Evolutionary conservation across 257 asterid species (phyloP), one percentile per base, ranked within the genome.

Genomic region (Plectranthus barbatus): DNA sequence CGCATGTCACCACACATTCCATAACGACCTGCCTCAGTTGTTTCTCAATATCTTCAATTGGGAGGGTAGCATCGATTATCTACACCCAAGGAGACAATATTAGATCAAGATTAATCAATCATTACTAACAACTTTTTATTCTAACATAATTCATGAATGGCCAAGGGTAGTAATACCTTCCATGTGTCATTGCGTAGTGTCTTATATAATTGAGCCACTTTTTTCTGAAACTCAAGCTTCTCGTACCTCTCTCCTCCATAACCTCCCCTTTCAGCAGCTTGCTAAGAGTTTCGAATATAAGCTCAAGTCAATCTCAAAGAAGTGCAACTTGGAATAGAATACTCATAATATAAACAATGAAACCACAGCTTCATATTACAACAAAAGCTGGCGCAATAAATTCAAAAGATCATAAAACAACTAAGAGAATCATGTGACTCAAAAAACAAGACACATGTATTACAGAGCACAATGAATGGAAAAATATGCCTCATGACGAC

Each of bases 161-260:
- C 17, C 4, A 41, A 51, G 54, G 41, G n/a, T n/a, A 8, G 21
- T 21, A n/a, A 45, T 72, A 93, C 99, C 97, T 89, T 87, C 99
- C 99, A 93, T 14, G 89, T 79, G 67, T 89, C 53, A 77, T 93
- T 90, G 26, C 40, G 29, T 44, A 93, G 94, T 9, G 49, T 67
- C 57, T 61, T 72, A 72, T 90, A 90, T 42, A 79, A 80, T 21
- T 73, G 69, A 23, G 92, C 84, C 62, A 90, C 97, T 68, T 71
- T 80, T 68, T 80, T 78, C 74, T 93, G 99, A 84, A 93, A 93
- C 80, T 93, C 99, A n/a, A 87, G 88, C 77, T 87, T 83, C 82
- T 93, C 99, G 20, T 93, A 93, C 77, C 97, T 78, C 79, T 93
- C 99, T 9, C 81, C 95, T 33, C 99, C 97, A 68, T 93, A 93